Evolutionary conservation across 352 stramenopile species (phyloP).

Genomic region (Phytophthora sp.): DNA sequence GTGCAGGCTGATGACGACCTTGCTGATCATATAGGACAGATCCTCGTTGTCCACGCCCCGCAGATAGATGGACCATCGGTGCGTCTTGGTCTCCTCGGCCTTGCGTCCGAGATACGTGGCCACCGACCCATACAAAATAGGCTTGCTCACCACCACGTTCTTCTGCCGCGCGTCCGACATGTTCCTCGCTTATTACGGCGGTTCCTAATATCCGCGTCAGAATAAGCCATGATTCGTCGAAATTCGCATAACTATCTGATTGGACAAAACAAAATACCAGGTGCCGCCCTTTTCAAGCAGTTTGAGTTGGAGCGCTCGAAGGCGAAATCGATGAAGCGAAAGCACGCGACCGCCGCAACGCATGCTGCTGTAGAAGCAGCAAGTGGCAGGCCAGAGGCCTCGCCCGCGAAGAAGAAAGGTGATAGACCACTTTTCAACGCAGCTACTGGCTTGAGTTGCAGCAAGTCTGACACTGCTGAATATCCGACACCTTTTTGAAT

Average conservation of each 20-base stretch:
- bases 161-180: constrained; percentile 83
- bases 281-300: constrained; percentile 34
- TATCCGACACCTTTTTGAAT: constrained; percentile 7
- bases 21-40: constrained; percentile 94
- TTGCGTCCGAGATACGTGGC: constrained; percentile 94
- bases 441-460: neutral
- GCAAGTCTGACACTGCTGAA: neutral
- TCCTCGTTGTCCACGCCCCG: constrained; percentile 94
- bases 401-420: constrained; percentile 32
- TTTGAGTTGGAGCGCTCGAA: too few species aligned
- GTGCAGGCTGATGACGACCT: constrained; percentile 98
- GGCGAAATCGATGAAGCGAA: constrained; percentile 60
- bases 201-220: constrained; percentile 4
- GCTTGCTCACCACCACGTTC: constrained; percentile 89
- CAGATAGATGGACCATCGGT: constrained; percentile 96
- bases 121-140: constrained; percentile 95
- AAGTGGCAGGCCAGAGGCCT: constrained; percentile 1
- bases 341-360: constrained; percentile 25
- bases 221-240: constrained; percentile 9
- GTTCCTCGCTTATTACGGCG: neutral
- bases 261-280: constrained; percentile 13
- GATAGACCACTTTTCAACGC: too few species aligned
- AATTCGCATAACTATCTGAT: constrained; percentile 1
- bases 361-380: neutral
- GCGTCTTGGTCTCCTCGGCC: constrained; percentile 94